Base-by-base conservation (phyloP, 2,329 filamentous ascomycete species). In the Hypoxylon sp. region DNA sequence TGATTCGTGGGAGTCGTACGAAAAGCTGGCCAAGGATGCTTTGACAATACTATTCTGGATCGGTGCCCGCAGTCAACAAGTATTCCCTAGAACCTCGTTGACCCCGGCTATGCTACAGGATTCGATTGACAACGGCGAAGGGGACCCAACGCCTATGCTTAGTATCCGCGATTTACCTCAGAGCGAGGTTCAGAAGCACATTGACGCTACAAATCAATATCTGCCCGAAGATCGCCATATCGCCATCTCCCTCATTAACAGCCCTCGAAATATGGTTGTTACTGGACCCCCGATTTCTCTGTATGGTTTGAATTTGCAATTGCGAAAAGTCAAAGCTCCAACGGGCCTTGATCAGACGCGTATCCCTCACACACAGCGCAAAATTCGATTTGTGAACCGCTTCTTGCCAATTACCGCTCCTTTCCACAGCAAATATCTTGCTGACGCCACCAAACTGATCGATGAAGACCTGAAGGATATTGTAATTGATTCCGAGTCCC, bases 1-100 rank as follows among this genome's bases (percentile, higher is more conserved):
- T 3, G 91, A 93, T 71, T 93, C 91, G 26, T 99, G 96, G 96
- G 93, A 97, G 68, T 92, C 92, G 0, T 99, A 96, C 78, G 88
- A 91, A 70, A 89, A 92, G 74, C 88, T 93, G 58, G 87, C 93
- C 58, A 90, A 86, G 73, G 89, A 93, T 71, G 92, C 95, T 2
- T 83, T 99, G 69, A 96, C 92, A 28, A 93, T 97, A 75, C 90
- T 99, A 28, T 99, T 99, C 85, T 99, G 96, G 96, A 97, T 99
- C 71, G 96, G 96, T 77, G 90, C 95, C 65, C 91, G 96, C 75
- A 97, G 95, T 79, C 96, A 99, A 80, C 96, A 99, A 80, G 94
- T 94, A 1, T 99, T 97, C 80, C 96, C 96, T 38, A 89, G 92
- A 72, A 99, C 96, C 2, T 98, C 96, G 32, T 86, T 99, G 74